Base-by-base conservation (phyloP, 2,329 filamentous ascomycete species). In the Chaetomiaceae sp. region DNA sequence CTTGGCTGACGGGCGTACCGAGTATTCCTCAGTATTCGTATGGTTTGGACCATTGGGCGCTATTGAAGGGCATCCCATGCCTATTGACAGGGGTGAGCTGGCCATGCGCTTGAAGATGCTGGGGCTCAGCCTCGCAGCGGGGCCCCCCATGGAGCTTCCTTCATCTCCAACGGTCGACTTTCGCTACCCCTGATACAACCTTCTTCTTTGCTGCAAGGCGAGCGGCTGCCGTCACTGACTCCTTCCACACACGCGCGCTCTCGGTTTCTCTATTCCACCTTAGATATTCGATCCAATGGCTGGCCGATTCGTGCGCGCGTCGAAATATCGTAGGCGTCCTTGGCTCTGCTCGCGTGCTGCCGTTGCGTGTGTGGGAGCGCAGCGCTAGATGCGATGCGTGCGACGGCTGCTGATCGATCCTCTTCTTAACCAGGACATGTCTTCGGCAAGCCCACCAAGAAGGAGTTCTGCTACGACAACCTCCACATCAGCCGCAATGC, bases 401-500 rank as follows among this genome's bases (percentile, higher is more conserved):
- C 56, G 54, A 40, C 52, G 45, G 52, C 58, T 63, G 49, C 53
- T 49, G 42, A 53, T 55, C 60, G 54, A 58, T 56, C 47, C 54
- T 45, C 49, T 52, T 38, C n/a, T n/a, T n/a, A n/a, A 49, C 47
- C 68, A 96, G 91, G 91, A 76, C 93, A 98, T 78, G 86, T 98
- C 73, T 98, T 96, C 74, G 93, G 93, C 66, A 93, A 94, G 72
- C 74, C 88, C 53, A 94, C 90, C 57, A 84, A 88, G 70, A 96
- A 95, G 79, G 93, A 98, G 68, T 87, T 88, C 78, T 96, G 90
- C 76, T 98, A 97, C 72, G 93, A 98, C 70, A 97, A 97, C 69
- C 75, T 98, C 58, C 88, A 88, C 66, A 88, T 98, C 69, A 96
- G 89, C 63, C 88, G 86, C 70, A 98, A 98, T 82, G 93, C 93